Evolutionary conservation across 2,329 filamentous ascomycete species (phyloP), one percentile per base, ranked within the genome.

Genomic region (Bretziella fagacearum): DNA sequence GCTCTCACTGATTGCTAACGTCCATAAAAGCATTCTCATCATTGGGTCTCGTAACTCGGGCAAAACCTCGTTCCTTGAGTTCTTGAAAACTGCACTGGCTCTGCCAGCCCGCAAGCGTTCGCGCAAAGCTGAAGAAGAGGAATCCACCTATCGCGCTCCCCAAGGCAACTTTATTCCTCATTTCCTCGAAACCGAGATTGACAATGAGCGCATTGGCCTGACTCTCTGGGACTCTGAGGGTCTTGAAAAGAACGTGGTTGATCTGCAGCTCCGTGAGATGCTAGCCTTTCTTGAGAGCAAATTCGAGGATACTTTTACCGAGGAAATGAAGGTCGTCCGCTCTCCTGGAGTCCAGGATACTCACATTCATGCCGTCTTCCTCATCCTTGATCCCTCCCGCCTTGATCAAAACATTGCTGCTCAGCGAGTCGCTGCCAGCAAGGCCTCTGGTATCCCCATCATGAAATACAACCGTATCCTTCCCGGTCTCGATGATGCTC

Each of bases 171-270:
- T 94, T 62, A 80, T 81, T 41, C 84, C 84, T 11, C 80, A 91
- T 59, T 96, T 89, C 56, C 69, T 96, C 51, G 91, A 98, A 65
- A 91, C 87, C 2, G 89, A 96, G 60, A 84, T 96, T 50, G 87
- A 96, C 53, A 78, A 77, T 51, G 89, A 98, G 64, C 79, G 89
- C 44, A 74, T 98, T 41, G 91, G 91, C 6, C 66, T 98, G 54
- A 98, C 91, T 0, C 66, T 98, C 26, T 98, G 91, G 91, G 91
- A 98, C 60, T 96, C 91, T 1, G 81, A 91, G 57, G 91, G 91
- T 1, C 66, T 98, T 47, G 89, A 98, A 64, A 93, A 89, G 71
- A 91, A 84, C 56, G 76, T 96, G 29, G 86, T 95, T 44, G 91
- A 96, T 61, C 74, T 96, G 54, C 91, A 98, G 63, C 69, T 98